A percentile compares a stretch with the other conserved stretches of the same genome.
Evolutionary conservation across 352 stramenopile species (phyloP).

Genomic region (Globisporangium perplexum): DNA sequence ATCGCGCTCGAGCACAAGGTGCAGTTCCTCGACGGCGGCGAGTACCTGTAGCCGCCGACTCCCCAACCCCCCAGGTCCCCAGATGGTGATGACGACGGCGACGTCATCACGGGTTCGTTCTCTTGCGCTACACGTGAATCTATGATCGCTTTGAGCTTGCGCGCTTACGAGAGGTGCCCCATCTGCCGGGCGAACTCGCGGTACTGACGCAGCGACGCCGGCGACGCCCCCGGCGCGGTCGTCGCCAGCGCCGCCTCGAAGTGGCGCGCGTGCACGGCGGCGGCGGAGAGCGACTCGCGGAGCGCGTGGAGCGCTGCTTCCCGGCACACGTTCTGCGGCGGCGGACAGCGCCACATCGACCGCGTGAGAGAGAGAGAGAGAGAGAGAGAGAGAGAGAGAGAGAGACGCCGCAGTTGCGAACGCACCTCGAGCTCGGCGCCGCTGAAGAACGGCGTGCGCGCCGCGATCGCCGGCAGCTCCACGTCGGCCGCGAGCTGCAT

Average conservation of each 20-base stretch:
- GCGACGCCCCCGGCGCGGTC: slow-evolving; percentile 52
- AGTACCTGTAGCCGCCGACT: slow-evolving; percentile 26
- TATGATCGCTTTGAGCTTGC: background rate
- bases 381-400: no score
- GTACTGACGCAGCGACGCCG: slow-evolving; percentile 49
- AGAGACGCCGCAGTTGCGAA: no score
- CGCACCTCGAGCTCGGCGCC: slow-evolving; percentile 85
- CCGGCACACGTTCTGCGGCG: slow-evolving; percentile 73
- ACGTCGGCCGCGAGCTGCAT: slow-evolving; percentile 69
- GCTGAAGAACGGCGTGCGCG: slow-evolving; percentile 58
- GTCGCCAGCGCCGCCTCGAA: slow-evolving; percentile 45
- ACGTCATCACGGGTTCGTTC: background rate
- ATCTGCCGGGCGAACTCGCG: slow-evolving; percentile 54
- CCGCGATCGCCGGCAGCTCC: slow-evolving; percentile 46
- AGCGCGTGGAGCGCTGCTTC: slow-evolving; percentile 73
- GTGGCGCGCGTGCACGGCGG: slow-evolving; percentile 48
- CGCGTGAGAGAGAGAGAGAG: no score
- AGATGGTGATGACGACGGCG: background rate
- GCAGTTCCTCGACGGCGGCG: slow-evolving; percentile 61
- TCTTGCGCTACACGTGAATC: background rate
- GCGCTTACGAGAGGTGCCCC: slow-evolving; percentile 35
- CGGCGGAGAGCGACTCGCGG: slow-evolving; percentile 56
- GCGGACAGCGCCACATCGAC: slow-evolving; percentile 11
- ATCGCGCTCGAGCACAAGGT: slow-evolving; percentile 72
- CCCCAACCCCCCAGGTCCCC: no score